Conservation (phyloP, 129 eudicot genomes). For the Arctium lappa region DNA sequence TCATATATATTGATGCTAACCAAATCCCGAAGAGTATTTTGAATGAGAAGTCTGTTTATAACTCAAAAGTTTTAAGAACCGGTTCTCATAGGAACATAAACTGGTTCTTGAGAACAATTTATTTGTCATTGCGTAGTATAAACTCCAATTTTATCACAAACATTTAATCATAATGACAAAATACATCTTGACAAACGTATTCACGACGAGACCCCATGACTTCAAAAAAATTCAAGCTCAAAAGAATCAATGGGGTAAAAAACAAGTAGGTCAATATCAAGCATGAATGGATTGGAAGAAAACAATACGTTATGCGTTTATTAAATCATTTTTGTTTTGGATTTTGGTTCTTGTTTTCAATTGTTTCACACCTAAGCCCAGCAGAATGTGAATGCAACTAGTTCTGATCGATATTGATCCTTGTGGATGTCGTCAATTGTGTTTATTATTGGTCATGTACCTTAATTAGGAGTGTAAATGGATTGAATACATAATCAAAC, state of each 20-base stretch:
- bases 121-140: background rate
- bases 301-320: background rate
- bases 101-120: background rate
- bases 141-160: background rate
- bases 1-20: background rate
- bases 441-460: background rate
- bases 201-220: constrained; percentile 7
- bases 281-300: constrained; percentile 12
- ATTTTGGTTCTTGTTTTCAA: constrained; percentile 10
- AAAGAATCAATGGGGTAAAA: background rate
- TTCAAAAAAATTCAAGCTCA: constrained; percentile 8
- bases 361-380: constrained; percentile 21
- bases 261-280: constrained; percentile 22
- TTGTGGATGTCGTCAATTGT: background rate
- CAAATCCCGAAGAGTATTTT: too few relatives aligned
- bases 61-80: background rate
- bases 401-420: background rate
- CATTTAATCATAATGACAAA: background rate
- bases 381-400: constrained; percentile 19
- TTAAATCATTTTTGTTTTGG: constrained; percentile 8
- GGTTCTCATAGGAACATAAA: background rate
- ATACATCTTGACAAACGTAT: background rate
- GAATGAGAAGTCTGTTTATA: too few relatives aligned
- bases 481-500: background rate
- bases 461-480: background rate